Evolutionary conservation across 305 asterid species (phyloP).

Genomic region (Solanum hybrid): DNA sequence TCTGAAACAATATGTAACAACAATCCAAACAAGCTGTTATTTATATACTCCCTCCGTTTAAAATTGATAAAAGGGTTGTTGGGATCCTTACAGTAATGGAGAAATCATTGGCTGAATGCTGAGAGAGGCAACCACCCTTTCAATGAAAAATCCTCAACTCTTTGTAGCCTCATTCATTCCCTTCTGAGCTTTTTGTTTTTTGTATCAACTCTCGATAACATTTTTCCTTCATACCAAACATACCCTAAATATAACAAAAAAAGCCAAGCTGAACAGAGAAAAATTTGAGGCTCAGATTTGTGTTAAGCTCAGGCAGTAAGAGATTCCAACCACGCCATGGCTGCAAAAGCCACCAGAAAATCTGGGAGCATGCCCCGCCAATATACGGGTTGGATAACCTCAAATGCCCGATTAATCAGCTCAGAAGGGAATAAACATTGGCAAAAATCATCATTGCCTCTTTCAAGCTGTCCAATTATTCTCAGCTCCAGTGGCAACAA

Average conservation of each 20-base stretch:
- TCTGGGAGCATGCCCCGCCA: background rate
- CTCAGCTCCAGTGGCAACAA: background rate
- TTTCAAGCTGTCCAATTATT: background rate
- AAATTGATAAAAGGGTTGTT: background rate
- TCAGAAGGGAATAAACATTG: background rate
- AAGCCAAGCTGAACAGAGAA: background rate
- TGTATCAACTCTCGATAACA: background rate
- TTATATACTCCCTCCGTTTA: background rate
- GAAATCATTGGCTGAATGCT: background rate
- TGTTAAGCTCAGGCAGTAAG: background rate
- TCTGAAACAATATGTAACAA: background rate
- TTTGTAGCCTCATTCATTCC: background rate
- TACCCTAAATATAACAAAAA: background rate
- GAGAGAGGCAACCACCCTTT: slow-evolving; percentile 1
- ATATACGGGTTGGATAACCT: background rate
- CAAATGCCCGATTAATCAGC: background rate
- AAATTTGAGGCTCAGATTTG: background rate
- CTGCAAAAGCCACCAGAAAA: background rate
- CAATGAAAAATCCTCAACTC: background rate
- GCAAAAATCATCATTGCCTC: background rate
- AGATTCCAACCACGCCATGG: background rate
- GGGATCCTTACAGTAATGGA: background rate
- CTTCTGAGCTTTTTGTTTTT: background rate
- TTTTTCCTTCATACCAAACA: background rate
- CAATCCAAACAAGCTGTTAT: background rate